Evolutionary conservation across 2,329 filamentous ascomycete genomes (phyloP).

Genomic region (Verticillium albo-atrum): DNA sequence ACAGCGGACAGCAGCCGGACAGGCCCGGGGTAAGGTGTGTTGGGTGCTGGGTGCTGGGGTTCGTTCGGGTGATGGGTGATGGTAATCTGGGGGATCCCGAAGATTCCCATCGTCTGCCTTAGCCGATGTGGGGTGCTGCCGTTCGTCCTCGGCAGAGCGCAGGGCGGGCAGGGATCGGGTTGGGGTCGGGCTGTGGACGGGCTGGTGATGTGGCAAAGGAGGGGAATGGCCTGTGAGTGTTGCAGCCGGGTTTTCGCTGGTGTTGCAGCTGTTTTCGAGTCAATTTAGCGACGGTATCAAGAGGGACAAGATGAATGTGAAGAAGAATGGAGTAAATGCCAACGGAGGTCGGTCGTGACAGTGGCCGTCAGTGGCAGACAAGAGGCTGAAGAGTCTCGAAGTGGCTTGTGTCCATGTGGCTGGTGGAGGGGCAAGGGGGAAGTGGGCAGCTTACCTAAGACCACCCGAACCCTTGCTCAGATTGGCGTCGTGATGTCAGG

Average conservation of each 20-base stretch:
- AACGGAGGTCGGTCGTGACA: too few species aligned
- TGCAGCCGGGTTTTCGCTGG: too few species aligned
- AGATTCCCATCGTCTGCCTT: conserved; percentile 3
- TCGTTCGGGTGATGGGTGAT: background rate
- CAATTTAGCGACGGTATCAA: too few species aligned
- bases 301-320: too few species aligned
- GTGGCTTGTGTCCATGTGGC: background rate
- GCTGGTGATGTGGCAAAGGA: background rate
- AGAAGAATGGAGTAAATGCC: too few species aligned
- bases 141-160: background rate
- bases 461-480: background rate
- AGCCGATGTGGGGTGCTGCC: background rate
- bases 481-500: conserved; percentile 1
- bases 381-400: background rate
- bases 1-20: background rate
- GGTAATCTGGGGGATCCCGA: conserved; percentile 2
- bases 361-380: background rate
- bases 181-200: background rate
- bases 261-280: too few species aligned
- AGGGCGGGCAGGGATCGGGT: background rate
- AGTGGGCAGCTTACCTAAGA: background rate
- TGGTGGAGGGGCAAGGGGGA: background rate
- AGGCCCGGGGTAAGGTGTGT: background rate
- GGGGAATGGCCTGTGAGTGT: too few species aligned
- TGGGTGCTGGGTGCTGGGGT: background rate